Evolutionary conservation across 768 basidiomycete genomes (phyloP), one percentile per base, ranked within the genome.

Genomic region (Antrodiella citrinella): DNA sequence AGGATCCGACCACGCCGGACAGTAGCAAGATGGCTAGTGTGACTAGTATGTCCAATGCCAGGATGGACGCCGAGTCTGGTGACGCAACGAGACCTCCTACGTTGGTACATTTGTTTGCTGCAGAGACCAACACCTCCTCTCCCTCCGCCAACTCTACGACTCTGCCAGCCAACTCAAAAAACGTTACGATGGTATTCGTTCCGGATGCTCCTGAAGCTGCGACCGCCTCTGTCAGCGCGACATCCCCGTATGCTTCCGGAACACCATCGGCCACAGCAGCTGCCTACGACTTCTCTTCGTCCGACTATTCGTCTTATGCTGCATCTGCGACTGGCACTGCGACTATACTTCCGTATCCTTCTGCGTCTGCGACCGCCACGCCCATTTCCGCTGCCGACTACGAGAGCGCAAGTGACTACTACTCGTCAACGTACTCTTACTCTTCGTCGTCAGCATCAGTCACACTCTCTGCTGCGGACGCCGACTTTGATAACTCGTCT

Each of bases 161-260:
- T 7, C 7, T 35, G 30, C 30, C 30, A 15, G 30, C 30, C 30
- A 35, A 35, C 20, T 57, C 66, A 5, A 68, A 69, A 61, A 75
- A 74, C 49, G 79, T 81, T 4, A 73, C 73, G 0, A 68, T 84
- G n/a, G 64, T 76, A 20, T 82, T 81, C 61, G 69, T 69, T 2
- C 72, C 78, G 5, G 59, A 59, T 3, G 51, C 61, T 3, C 69
- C 68, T 24, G 65, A 66, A 44, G 60, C 65, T 11, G 21, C 45
- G 18, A 26, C 22, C 21, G 53, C 21, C 15, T 12, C 53, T 26
- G 18, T 20, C 7, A 23, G 41, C 21, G 5, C 46, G 2, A 41
- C 35, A 2, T 26, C 48, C 5, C 13, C 21, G 13, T 25, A 20
- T 35, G 51, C 42, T 25, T 23, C 42, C 24, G 51, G 24, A 2